Evolutionary conservation across 306 rosid genomes (phyloP).

Genomic region (Rubus idaeus): DNA sequence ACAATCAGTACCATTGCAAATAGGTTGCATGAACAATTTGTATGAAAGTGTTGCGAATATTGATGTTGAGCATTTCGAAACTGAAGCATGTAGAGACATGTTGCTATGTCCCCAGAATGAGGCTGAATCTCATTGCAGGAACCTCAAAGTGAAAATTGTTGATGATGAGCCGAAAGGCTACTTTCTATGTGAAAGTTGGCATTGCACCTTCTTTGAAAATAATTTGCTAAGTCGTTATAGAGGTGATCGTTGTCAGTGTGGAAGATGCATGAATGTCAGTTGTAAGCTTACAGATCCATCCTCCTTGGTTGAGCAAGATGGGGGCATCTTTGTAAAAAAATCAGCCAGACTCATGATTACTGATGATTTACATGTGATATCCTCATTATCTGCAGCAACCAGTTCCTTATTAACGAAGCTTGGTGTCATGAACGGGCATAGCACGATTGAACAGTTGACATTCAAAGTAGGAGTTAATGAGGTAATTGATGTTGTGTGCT

Average conservation of each 20-base stretch:
- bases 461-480: neutral
- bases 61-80: neutral
- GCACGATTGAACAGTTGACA: neutral
- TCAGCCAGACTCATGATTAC: neutral
- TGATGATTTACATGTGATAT: constrained; percentile 8
- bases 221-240: neutral
- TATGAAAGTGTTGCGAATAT: neutral
- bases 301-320: neutral
- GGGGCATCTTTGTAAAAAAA: neutral
- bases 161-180: neutral
- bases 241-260: neutral
- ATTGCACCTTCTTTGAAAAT: neutral
- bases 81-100: neutral
- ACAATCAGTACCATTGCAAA: neutral
- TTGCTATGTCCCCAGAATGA: neutral
- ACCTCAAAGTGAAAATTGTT: constrained; percentile 2
- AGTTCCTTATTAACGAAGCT: constrained; percentile 1
- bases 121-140: neutral
- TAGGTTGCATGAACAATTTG: neutral
- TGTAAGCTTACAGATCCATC: too few relatives aligned
- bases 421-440: neutral
- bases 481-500: neutral
- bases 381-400: neutral
- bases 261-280: neutral
- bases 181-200: neutral